phyloP scores from a whole-genome alignment of 768 basidiomycete genomes.

The Clitopilus hobsonii region DNA sequence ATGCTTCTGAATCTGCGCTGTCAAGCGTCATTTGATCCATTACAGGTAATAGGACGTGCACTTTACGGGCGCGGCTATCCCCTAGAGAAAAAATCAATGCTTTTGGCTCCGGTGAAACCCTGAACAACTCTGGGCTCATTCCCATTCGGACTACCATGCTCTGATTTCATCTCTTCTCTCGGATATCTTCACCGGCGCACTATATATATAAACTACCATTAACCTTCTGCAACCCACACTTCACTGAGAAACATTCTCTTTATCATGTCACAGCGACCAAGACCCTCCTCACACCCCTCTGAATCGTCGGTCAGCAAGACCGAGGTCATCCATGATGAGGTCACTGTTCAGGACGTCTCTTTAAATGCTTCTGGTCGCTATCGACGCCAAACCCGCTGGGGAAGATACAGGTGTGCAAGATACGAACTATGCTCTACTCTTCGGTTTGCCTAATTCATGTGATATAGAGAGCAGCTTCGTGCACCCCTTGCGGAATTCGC shows the following conservation, averaged over 20 bases:
- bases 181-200: background rate
- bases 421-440: background rate
- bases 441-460: background rate
- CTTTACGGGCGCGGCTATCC: too few relatives aligned
- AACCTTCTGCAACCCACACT: background rate
- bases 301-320: background rate
- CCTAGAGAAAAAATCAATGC: background rate
- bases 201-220: background rate
- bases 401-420: conserved; percentile 21
- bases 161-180: background rate
- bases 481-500: conserved; percentile 49
- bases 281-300: background rate
- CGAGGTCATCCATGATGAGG: background rate
- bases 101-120: background rate
- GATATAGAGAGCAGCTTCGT: conserved; percentile 20
- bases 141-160: background rate
- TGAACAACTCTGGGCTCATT: background rate
- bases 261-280: background rate
- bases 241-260: background rate
- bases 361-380: background rate
- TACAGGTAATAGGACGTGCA: background rate
- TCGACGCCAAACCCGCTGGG: conserved; percentile 17
- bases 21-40: background rate
- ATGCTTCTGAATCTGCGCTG: background rate
- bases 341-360: background rate